phyloP scores from a whole-genome alignment of 2,329 filamentous ascomycete genomes.

The Fusarium sp. region DNA sequence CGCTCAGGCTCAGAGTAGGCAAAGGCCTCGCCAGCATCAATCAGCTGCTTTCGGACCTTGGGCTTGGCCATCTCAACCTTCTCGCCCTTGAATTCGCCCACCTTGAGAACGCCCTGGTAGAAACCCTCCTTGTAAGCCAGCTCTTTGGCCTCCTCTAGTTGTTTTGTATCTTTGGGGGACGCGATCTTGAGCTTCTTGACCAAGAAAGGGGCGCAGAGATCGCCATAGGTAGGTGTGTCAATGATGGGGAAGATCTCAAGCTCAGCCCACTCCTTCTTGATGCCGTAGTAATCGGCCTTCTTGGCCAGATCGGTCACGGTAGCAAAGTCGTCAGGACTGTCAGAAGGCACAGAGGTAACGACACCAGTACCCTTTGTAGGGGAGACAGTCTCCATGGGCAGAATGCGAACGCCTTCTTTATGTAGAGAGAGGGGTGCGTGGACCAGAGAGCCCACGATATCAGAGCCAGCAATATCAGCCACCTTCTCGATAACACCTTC shows the following conservation, averaged over 20 bases:
- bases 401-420: slow-evolving; percentile 81
- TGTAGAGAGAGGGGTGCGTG: slow-evolving; percentile 89
- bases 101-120: slow-evolving; percentile 91
- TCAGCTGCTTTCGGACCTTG: slow-evolving; percentile 80
- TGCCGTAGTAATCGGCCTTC: slow-evolving; percentile 95
- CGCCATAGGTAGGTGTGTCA: slow-evolving; percentile 85
- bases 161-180: slow-evolving; percentile 90
- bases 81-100: slow-evolving; percentile 88
- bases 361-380: slow-evolving; percentile 96
- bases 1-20: slow-evolving; percentile 93
- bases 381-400: slow-evolving; percentile 95
- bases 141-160: slow-evolving; percentile 93
- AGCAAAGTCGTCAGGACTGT: slow-evolving; percentile 92
- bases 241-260: slow-evolving; percentile 90
- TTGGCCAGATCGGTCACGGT: slow-evolving; percentile 88
- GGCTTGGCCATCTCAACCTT: slow-evolving; percentile 87
- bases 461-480: slow-evolving; percentile 77
- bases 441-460: slow-evolving; percentile 87
- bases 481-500: slow-evolving; percentile 80
- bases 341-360: slow-evolving; percentile 93
- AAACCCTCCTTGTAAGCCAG: slow-evolving; percentile 96
- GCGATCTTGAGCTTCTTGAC: slow-evolving; percentile 96
- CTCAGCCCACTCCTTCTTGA: slow-evolving; percentile 96
- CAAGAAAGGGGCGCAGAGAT: slow-evolving; percentile 82
- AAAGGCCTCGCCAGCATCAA: slow-evolving; percentile 83